Conservation (phyloP, 2,329 filamentous ascomycete genomes). For the Daldinia eschscholtzii region DNA sequence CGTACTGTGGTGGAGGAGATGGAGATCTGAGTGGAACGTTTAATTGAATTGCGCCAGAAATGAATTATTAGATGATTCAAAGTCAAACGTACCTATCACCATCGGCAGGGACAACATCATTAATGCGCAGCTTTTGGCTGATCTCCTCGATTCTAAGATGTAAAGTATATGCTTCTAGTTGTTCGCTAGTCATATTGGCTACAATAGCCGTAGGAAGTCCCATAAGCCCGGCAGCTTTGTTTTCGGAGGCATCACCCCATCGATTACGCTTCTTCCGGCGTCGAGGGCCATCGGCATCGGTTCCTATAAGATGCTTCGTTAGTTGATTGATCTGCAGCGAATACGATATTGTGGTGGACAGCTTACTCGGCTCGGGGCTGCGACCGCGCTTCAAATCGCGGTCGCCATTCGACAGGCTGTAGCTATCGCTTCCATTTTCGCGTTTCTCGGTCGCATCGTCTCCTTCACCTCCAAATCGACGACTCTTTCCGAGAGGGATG, state of each 20-base stretch:
- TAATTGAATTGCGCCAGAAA: constrained; percentile 10
- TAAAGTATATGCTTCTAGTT: constrained; percentile 95
- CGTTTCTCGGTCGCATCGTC: constrained; percentile 53
- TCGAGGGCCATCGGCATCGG: constrained; percentile 79
- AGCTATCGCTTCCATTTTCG: constrained; percentile 50
- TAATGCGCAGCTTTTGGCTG: constrained; percentile 98
- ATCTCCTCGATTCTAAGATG: constrained; percentile 99
- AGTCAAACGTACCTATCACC: constrained; percentile 81
- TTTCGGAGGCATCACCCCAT: constrained; percentile 97
- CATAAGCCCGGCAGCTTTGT: constrained; percentile 98
- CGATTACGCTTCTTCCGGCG: constrained; percentile 98
- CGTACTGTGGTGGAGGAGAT: constrained; percentile 95
- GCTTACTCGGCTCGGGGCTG: constrained; percentile 84
- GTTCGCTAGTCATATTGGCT: constrained; percentile 97
- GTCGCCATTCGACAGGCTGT: constrained; percentile 58
- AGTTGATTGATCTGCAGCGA: neutral
- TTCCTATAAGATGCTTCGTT: constrained; percentile 54
- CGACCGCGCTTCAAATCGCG: constrained; percentile 85
- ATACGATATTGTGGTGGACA: neutral
- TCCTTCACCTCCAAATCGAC: constrained; percentile 79
- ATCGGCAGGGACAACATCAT: constrained; percentile 97
- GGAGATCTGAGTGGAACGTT: constrained; percentile 76
- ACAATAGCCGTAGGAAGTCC: constrained; percentile 95
- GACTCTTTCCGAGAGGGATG: constrained; percentile 88
- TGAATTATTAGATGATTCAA: constrained; percentile 9